phyloP scores from a whole-genome alignment of 2,329 filamentous ascomycete genomes.

The Coniochaeta hoffmannii region DNA sequence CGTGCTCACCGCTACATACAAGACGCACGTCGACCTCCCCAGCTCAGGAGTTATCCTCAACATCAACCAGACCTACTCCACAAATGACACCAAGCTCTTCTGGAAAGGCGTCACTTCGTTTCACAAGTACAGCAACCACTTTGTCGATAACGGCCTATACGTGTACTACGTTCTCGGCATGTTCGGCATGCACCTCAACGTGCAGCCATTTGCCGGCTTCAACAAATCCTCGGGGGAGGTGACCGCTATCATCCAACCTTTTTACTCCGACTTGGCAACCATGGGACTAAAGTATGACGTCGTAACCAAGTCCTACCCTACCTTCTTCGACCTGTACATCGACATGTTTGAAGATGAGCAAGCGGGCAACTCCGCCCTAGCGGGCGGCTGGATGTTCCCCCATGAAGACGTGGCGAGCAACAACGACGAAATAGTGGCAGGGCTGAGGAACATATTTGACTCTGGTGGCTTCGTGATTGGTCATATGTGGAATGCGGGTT shows the following conservation, averaged over 20 bases:
- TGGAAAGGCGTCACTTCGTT: conserved; percentile 24
- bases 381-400: conserved; percentile 24
- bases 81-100: conserved; percentile 28
- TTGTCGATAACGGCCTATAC: conserved; percentile 28
- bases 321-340: conserved; percentile 21
- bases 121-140: conserved; percentile 24
- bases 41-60: conserved; percentile 29
- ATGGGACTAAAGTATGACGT: conserved; percentile 16
- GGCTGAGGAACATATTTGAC: conserved; percentile 18
- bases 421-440: conserved; percentile 22
- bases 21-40: conserved; percentile 32
- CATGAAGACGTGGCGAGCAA: conserved; percentile 21
- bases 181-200: conserved; percentile 21
- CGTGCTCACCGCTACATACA: conserved; percentile 31
- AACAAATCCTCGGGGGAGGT: conserved; percentile 20
- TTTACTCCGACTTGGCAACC: conserved; percentile 19
- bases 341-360: conserved; percentile 23
- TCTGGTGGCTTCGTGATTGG: conserved; percentile 13
- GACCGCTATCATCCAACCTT: conserved; percentile 19
- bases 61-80: conserved; percentile 25
- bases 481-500: conserved; percentile 24
- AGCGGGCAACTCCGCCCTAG: conserved; percentile 18
- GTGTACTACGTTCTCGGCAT: conserved; percentile 30
- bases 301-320: conserved; percentile 16
- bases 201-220: conserved; percentile 22